Base-by-base conservation (phyloP, 805 yeast species). In the Blastobotrys attinorum region DNA sequence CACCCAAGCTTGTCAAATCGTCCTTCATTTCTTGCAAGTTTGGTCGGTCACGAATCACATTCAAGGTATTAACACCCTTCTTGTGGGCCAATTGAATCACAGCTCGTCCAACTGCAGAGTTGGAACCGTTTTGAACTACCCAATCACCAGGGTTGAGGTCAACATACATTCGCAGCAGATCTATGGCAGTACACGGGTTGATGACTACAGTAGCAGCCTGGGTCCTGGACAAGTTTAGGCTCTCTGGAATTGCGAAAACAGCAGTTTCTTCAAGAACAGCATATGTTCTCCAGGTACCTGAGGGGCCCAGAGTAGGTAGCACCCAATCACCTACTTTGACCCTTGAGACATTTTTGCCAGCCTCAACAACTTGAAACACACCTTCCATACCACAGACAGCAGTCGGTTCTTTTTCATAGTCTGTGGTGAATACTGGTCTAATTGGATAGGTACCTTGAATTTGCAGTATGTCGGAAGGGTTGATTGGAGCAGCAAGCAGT, bases 331-430 rank as follows among this genome's bases (percentile, higher is more conserved):
- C 96, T 1, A 67, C 65, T 37, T 67, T 53, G 3, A 51, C 47
- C 17, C 53, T 50, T 10, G 38, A 16, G 1, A 44, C 47, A 7
- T 77, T 83, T 7, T 70, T 52, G 17, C 95, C 96, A 7, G 76
- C 74, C 43, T 79, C 77, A 13, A 84, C 59, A n/a, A 90, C 81
- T 59, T 86, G 83, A 59, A 85, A 89, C 8, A 86, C 73, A 18
- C 96, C 97, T 64, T 90, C 98, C 60, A 90, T 92, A 43, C 98
- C 98, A 31, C 89, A 87, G 38, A 87, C 81, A 3, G 95, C 94
- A 6, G 77, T 66, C 2, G 94, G 89, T 34, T 72, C 75, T 42
- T 80, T 56, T 22, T 52, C 48, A 11, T 44, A 56, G 1, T 85
- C 75, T 4, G 77, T 39, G 63, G 77, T 41, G 61, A 67, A 17